Evolutionary conservation across 129 eudicot genomes (phyloP), one percentile per base, ranked within the genome.

Genomic region (Ambrosia trifida): DNA sequence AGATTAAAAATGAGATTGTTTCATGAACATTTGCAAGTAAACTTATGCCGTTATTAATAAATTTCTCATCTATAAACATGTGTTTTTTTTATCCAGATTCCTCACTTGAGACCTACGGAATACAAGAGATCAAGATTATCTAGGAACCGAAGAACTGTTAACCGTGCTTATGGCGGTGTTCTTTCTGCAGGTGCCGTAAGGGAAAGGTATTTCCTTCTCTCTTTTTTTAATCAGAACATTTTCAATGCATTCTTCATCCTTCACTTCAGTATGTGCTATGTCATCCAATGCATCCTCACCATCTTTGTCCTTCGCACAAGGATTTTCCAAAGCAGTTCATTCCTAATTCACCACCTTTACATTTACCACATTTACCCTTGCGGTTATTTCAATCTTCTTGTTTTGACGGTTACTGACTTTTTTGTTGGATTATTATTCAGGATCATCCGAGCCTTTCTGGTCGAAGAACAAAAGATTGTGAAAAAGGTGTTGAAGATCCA

Each of bases 91-190:
- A 24, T 82, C 70, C 90, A 91, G 97, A 91, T 91, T 86, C 97
- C 97, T 13, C 97, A 91, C 72, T 80, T 91, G 88, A 85, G 97
- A 73, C 95, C 95, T 59, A 68, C 95, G 80, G 97, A 91, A 54
- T 91, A 91, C 88, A 91, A 86, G 85, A 84, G 96, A 68, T 84
- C 97, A 9, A 84, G 97, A 65, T 88, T 91, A 75, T 73, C 97
- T 2, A 82, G 97, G 76, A 91, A 88, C 87, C 84, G 97, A 41
- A 88, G 97, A 82, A 91, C 97, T 2, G 95, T 91, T 38, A 91
- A 91, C 19, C 96, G 97, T 84, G 85, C 97, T 31, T 91, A 91
- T 67, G 97, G 97, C 43, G 97, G 97, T n/a, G 96, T 91, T 0
- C 79, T 91, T 60, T 91, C 97, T 24, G 92, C 90, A n/a, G 82